Evolutionary conservation across 257 asterid genomes (phyloP).

Genomic region (Rubia yunnanensis): DNA sequence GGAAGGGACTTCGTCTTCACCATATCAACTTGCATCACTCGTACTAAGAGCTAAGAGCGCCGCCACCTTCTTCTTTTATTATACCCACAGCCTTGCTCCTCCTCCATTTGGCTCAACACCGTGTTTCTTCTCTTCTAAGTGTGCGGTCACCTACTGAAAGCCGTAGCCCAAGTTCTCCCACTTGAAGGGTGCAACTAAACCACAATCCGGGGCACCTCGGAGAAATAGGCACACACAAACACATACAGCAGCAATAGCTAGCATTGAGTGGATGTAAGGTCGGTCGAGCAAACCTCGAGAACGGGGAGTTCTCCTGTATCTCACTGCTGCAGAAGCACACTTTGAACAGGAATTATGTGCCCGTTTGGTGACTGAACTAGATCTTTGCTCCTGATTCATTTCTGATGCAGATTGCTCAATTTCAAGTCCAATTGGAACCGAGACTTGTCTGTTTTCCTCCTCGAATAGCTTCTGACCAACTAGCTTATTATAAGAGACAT

Average conservation of each 20-base stretch:
- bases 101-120: background rate
- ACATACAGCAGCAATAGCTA: conserved; percentile 76
- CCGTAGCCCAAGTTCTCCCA: conserved; percentile 77
- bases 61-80: background rate
- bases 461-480: conserved; percentile 52
- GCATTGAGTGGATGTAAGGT: conserved; percentile 72
- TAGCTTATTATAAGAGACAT: conserved; percentile 52
- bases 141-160: conserved; percentile 25
- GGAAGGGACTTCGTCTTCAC: too few relatives aligned
- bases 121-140: background rate
- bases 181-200: conserved; percentile 44
- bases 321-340: conserved; percentile 44
- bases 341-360: conserved; percentile 46
- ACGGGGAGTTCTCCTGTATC: conserved; percentile 30
- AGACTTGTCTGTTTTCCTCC: conserved; percentile 34
- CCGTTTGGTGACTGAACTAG: conserved; percentile 6
- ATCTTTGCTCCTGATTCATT: conserved; percentile 14
- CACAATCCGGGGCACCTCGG: conserved; percentile 58
- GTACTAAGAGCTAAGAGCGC: background rate
- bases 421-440: conserved; percentile 38
- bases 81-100: background rate
- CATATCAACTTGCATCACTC: background rate
- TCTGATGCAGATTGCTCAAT: conserved; percentile 23
- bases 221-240: conserved; percentile 69
- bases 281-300: conserved; percentile 56